Conservation (phyloP, 1,139 yeast species). For the Yamadazyma dushanensis region DNA sequence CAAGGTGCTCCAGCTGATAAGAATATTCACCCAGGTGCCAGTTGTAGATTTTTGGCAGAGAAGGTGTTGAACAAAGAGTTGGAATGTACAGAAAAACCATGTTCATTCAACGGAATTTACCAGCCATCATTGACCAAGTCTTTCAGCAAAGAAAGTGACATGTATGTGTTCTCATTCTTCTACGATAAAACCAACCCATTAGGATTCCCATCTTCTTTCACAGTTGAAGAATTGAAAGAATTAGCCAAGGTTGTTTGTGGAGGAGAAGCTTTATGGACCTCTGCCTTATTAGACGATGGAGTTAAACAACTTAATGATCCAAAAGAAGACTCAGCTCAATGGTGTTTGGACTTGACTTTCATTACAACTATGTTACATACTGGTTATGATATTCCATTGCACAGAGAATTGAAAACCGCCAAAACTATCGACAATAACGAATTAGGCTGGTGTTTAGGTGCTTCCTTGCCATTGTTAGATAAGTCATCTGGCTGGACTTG, state of each 20-base stretch:
- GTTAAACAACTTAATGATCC: conserved; percentile 55
- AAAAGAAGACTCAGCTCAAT: conserved; percentile 62
- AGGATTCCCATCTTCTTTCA: conserved; percentile 91
- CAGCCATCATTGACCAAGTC: conserved; percentile 87
- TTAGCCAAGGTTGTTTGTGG: conserved; percentile 82
- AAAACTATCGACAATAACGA: conserved; percentile 85
- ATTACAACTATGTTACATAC: conserved; percentile 87
- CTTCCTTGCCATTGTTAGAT: conserved; percentile 86
- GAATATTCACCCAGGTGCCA: conserved; percentile 41
- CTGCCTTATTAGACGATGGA: conserved; percentile 62
- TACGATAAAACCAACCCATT: conserved; percentile 91
- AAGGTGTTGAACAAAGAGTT: conserved; percentile 77
- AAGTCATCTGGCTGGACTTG: conserved; percentile 71
- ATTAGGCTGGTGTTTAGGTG: conserved; percentile 98
- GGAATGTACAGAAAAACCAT: conserved; percentile 72
- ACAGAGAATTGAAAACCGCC: conserved; percentile 89
- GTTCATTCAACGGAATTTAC: conserved; percentile 95
- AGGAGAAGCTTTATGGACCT: conserved; percentile 74
- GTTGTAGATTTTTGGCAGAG: conserved; percentile 86
- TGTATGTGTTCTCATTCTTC: conserved; percentile 89
- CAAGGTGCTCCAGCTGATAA: conserved; percentile 58
- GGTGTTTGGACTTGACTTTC: conserved; percentile 92
- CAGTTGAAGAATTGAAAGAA: conserved; percentile 78
- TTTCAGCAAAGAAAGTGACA: conserved; percentile 67
- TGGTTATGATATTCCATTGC: conserved; percentile 91